These are phyloP conservation scores for Talaromyces amestolkiae DNA, from an alignment of 2,329 filamentous ascomycete genomes.

Conservation along the genomic window DNA sequence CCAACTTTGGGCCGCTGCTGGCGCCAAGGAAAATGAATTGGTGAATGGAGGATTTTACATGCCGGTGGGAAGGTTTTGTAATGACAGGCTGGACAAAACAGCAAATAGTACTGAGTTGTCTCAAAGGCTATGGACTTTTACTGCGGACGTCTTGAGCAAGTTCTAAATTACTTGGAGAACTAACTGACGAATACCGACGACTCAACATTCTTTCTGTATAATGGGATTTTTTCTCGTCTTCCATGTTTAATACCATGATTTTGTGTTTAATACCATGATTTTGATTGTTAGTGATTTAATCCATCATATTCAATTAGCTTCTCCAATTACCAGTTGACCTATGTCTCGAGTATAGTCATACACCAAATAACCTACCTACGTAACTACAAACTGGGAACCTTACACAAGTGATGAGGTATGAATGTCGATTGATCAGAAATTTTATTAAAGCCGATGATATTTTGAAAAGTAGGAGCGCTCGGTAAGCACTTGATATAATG, in stretches of 20 bases:
- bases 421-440: neutral
- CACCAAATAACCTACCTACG: too few species aligned
- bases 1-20: slow-evolving; percentile 32
- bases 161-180: neutral
- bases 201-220: neutral
- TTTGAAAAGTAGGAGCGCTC: neutral
- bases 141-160: slow-evolving; percentile 8
- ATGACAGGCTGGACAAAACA: slow-evolving; percentile 12
- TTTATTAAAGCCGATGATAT: neutral
- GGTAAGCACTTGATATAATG: neutral
- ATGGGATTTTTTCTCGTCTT: neutral
- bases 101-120: slow-evolving; percentile 4
- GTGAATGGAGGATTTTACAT: slow-evolving; percentile 32
- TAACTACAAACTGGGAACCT: neutral
- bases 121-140: slow-evolving; percentile 8
- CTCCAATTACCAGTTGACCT: neutral
- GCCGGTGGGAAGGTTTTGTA: slow-evolving; percentile 29
- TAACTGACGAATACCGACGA: neutral
- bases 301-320: neutral
- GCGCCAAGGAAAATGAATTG: slow-evolving; percentile 27
- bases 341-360: too few species aligned
- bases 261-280: neutral
- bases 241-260: neutral
- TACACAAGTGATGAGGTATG: neutral
- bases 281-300: neutral